phyloP scores from a whole-genome alignment of 2,329 filamentous ascomycete species.

The Chaetomium globosum region DNA sequence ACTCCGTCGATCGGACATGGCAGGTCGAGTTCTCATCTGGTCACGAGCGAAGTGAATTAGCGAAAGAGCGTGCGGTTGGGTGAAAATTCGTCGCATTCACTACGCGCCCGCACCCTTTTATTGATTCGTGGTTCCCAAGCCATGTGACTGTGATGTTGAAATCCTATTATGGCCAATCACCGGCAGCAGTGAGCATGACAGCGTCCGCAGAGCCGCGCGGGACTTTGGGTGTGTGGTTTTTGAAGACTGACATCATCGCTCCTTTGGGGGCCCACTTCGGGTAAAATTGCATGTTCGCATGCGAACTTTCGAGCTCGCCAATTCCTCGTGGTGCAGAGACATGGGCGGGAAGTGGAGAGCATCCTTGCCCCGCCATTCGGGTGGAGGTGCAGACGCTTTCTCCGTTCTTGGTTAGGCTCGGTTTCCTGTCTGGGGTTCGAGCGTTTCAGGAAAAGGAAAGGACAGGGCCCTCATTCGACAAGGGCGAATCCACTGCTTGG shows the following conservation, averaged over 20 bases:
- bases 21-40: not conserved
- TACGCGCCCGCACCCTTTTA: not conserved
- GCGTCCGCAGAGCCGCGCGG: slow-evolving; percentile 21
- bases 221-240: not conserved
- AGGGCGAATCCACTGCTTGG: slow-evolving; percentile 2
- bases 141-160: not conserved
- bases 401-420: slow-evolving; percentile 25
- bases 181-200: not conserved
- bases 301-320: not conserved
- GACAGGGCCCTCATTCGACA: slow-evolving; percentile 27
- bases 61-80: not conserved
- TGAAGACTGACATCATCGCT: slow-evolving; percentile 19
- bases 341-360: slow-evolving; percentile 7
- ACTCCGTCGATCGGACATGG: not conserved
- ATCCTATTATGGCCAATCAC: not conserved
- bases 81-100: not conserved
- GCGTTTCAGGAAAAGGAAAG: slow-evolving; percentile 30
- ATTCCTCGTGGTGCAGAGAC: not conserved
- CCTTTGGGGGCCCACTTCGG: not conserved
- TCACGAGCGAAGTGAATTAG: not conserved
- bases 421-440: slow-evolving; percentile 5
- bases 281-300: not conserved
- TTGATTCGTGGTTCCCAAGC: not conserved
- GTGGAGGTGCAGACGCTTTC: slow-evolving; percentile 15
- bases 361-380: not conserved